Base-by-base conservation (phyloP, 1,139 yeast species). In the Blastobotrys persicus region DNA sequence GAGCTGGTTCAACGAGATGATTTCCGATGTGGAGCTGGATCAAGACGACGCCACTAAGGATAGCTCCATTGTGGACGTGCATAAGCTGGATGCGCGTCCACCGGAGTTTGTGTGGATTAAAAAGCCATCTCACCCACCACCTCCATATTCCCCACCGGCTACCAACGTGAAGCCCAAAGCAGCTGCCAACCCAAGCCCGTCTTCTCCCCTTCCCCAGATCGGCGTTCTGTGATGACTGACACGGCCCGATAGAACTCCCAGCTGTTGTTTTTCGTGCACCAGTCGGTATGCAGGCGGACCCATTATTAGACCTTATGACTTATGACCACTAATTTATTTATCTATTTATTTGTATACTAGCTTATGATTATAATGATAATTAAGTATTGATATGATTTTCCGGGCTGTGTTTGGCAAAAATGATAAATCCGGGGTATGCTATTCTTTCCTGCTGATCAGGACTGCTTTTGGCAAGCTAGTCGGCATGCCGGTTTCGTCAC, bases 1-100 rank as follows among this genome's bases (percentile, higher is more conserved):
- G 41, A 37, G 41, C 41, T 37, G 41, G 41, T 37, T 37, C 41
- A 37, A 37, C 28, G 41, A 37, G 14, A 37, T 37, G 41, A 37
- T 37, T 23, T 37, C 41, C 13, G 41, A 37, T 28, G 41, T 37
- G 14, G 41, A 37, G 41, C 41, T 19, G 41, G 41, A 37, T 14
- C 41, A 37, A 14, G 41, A 37, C 13, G 41, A 37, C 19, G 17
- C 39, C 9, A 9, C 18, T 11, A 9, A 5, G 28, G 28, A 5
- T 23, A 34, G 17, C 12, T 13, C 39, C 20, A 17, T 34, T 13
- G 39, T 34, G 17, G 39, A 34, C 20, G 20, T 34, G 13, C 13
- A 34, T 6, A 12, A 16, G 11, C 39, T 34, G 17, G 39, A 34
- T 20, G 39, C 20, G 13, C 20, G 18, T 34, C 39, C 39, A 7